Evolutionary conservation across 2,329 filamentous ascomycete species (phyloP).

Genomic region (Neofusicoccum laricinum): DNA sequence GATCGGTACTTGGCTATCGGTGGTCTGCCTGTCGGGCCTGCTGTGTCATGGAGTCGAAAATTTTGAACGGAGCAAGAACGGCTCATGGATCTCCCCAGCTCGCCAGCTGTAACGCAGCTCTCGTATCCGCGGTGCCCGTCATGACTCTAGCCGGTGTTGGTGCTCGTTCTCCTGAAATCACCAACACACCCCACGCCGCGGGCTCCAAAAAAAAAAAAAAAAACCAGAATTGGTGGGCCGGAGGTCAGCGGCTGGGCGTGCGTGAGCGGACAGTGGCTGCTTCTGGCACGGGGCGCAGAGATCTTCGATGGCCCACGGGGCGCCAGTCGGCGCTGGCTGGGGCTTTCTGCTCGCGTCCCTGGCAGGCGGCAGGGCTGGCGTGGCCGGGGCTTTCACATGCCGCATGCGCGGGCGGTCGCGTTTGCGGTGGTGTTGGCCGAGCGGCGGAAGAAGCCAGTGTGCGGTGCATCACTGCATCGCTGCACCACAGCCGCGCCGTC

Average conservation of each 20-base stretch:
- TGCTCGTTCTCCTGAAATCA: background rate
- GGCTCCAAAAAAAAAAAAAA: background rate
- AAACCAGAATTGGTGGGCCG: background rate
- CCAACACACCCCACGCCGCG: background rate
- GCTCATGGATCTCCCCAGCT: background rate
- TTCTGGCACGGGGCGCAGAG: background rate
- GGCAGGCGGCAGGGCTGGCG: background rate
- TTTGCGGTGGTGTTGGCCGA: background rate
- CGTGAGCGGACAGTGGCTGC: no score
- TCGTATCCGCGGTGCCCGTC: background rate
- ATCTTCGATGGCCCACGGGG: background rate
- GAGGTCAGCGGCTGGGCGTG: no score
- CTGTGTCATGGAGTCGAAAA: background rate
- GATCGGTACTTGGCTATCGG: background rate
- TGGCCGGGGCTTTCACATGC: background rate
- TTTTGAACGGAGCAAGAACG: background rate
- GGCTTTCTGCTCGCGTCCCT: background rate
- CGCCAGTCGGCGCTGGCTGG: background rate
- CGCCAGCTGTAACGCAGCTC: constrained; percentile 1
- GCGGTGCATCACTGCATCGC: background rate
- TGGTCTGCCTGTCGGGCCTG: background rate
- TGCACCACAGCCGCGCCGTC: no score
- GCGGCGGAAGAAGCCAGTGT: background rate
- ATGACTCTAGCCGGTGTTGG: background rate
- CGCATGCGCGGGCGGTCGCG: background rate